phyloP scores from a whole-genome alignment of 108 stramenopile species.

The Cyclotella atomus region DNA sequence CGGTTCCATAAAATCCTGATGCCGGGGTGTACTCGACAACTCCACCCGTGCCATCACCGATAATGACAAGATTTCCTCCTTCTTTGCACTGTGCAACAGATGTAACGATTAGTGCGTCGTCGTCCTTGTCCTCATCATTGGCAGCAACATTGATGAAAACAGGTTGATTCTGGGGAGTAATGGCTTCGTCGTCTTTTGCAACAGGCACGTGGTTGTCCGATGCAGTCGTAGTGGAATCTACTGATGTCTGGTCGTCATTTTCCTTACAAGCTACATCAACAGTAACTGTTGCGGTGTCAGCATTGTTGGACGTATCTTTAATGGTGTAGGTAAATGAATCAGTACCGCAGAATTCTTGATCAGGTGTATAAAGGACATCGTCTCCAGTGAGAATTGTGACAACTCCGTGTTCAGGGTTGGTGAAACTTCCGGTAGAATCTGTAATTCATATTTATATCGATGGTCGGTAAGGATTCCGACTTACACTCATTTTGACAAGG shows the following conservation, averaged over 20 bases:
- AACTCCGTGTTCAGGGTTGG: slow-evolving; percentile 18
- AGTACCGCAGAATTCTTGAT: slow-evolving; percentile 29
- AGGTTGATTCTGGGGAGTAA: slow-evolving; percentile 11
- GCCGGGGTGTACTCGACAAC: slow-evolving; percentile 19
- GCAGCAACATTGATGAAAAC: slow-evolving; percentile 19
- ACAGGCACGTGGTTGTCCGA: slow-evolving; percentile 16
- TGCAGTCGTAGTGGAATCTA: not conserved
- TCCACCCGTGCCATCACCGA: slow-evolving; percentile 21
- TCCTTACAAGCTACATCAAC: slow-evolving; percentile 16
- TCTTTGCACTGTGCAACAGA: slow-evolving; percentile 2
- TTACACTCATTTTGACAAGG: no score
- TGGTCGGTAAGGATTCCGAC: no score
- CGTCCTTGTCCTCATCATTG: slow-evolving; percentile 3
- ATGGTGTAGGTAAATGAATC: slow-evolving; percentile 37
- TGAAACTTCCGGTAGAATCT: slow-evolving; percentile 21
- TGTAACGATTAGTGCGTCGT: slow-evolving; percentile 5
- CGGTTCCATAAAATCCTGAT: not conserved
- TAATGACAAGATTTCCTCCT: slow-evolving; percentile 7
- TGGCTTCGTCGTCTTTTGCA: slow-evolving; percentile 2
- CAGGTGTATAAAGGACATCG: slow-evolving; percentile 27
- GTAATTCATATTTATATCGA: no score
- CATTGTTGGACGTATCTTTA: not conserved
- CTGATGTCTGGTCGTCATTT: slow-evolving; percentile 6
- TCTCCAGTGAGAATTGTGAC: slow-evolving; percentile 1
- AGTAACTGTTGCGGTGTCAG: slow-evolving; percentile 23